Evolutionary conservation across 345 rosid species (phyloP).

Genomic region (Gossypium raimondii): DNA sequence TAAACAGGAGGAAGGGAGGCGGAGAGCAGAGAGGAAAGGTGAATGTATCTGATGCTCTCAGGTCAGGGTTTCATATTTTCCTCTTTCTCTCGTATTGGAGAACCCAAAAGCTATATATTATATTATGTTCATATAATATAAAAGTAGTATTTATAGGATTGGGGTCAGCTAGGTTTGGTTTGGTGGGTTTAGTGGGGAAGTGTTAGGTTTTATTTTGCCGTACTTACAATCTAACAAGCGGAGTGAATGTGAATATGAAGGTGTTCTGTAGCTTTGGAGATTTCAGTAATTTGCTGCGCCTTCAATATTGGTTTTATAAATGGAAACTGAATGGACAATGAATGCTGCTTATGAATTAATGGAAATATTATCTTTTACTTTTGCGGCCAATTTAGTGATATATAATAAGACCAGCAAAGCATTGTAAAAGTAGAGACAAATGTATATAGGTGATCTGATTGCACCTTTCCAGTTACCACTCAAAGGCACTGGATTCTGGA

Average conservation of each 20-base stretch:
- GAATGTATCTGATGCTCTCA: slow-evolving; percentile 23
- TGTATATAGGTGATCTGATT: background rate
- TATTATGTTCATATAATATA: no score
- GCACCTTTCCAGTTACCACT: background rate
- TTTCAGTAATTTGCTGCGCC: background rate
- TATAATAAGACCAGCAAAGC: background rate
- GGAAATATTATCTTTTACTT: no score
- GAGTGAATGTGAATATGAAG: background rate
- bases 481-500: background rate
- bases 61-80: background rate
- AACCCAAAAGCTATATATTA: background rate
- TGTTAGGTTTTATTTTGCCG: background rate
- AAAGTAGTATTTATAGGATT: no score
- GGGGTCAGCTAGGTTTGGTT: slow-evolving; percentile 4
- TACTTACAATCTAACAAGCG: background rate
- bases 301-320: background rate
- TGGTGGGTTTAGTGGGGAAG: background rate
- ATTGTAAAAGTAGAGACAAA: background rate
- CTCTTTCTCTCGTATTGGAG: background rate
- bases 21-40: background rate
- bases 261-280: background rate
- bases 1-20: no score
- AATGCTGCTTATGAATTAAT: background rate
- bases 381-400: no score
- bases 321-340: background rate